Base-by-base conservation (phyloP, 139 green algal species). In the Chlamydomonas sp. region DNA sequence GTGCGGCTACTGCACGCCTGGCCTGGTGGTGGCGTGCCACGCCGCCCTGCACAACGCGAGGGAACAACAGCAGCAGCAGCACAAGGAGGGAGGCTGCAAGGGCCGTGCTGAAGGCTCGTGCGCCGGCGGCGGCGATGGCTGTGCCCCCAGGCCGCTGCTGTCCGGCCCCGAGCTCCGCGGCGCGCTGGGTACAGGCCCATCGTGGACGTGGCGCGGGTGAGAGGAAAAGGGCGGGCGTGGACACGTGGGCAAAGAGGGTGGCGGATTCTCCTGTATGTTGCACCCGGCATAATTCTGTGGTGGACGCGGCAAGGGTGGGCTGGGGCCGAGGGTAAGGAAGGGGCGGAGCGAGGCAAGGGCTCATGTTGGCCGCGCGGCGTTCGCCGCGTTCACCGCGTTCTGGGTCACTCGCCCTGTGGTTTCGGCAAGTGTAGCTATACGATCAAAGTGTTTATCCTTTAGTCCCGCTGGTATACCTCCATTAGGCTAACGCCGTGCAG, bases 1-100 rank as follows among this genome's bases (percentile, higher is more conserved):
- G 83, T 98, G 96, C 83, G 96, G 96, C 61, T 97, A 94, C 92
- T 98, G 96, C 92, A 96, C 95, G 0, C 95, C 96, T 20, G 96
- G 95, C n/a, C 91, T 97, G 57, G 91, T 94, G 1, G 84, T 95
- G 0, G 90, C 91, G 3, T 92, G 83, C 61, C 92, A 93, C 18
- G 86, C 92, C 5, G 89, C 90, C 12, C 87, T 95, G 14, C 64
- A 62, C 62, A 88, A 88, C 58, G 84, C 84, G 31, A 49, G 4
- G 71, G 66, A 14, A 20, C 71, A 12, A 12, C 95, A 75, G 60
- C 14, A 58, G 63, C 71, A 85, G 67, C 31, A 20, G 83, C 63
- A 17, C 14, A 2, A 73, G 63, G n/a, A 62, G 9, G 4, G 57
- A 68, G 31, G 9, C 17, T 14, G 4, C 49, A 16, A 58, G 87